phyloP scores from a whole-genome alignment of 371 early-diverging fungal species.

The Rhizopus arrhizus region DNA sequence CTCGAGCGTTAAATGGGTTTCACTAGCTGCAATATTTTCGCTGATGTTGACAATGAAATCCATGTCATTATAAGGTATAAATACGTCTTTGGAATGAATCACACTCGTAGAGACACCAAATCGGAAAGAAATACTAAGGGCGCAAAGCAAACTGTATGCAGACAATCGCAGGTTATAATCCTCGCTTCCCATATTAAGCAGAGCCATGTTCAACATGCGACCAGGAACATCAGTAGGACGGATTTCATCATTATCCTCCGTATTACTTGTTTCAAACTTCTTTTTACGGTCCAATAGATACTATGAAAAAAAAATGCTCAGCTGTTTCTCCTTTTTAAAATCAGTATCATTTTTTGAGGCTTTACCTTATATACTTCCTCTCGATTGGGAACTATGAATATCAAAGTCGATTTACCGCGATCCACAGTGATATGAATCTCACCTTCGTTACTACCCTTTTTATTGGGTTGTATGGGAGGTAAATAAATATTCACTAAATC shows the following conservation, averaged over 20 bases:
- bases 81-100: slow-evolving; percentile 76
- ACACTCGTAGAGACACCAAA: slow-evolving; percentile 78
- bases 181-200: slow-evolving; percentile 79
- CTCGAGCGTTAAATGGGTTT: slow-evolving; percentile 81
- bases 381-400: slow-evolving; percentile 70
- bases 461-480: slow-evolving; percentile 45
- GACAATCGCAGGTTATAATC: slow-evolving; percentile 77
- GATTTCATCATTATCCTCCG: slow-evolving; percentile 65
- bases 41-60: slow-evolving; percentile 77
- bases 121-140: slow-evolving; percentile 74
- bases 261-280: slow-evolving; percentile 59
- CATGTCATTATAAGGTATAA: slow-evolving; percentile 83
- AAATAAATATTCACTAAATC: slow-evolving; percentile 73
- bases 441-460: slow-evolving; percentile 48
- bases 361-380: slow-evolving; percentile 70
- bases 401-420: slow-evolving; percentile 57
- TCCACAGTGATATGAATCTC: slow-evolving; percentile 72
- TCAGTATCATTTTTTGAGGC: neutral
- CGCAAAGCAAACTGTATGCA: slow-evolving; percentile 82
- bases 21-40: slow-evolving; percentile 69
- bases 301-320: neutral
- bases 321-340: neutral
- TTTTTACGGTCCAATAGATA: slow-evolving; percentile 62
- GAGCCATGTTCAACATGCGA: slow-evolving; percentile 87
- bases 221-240: slow-evolving; percentile 89